Conservation (phyloP, 2,329 filamentous ascomycete species). For the Berkeleyomyces basicola region DNA sequence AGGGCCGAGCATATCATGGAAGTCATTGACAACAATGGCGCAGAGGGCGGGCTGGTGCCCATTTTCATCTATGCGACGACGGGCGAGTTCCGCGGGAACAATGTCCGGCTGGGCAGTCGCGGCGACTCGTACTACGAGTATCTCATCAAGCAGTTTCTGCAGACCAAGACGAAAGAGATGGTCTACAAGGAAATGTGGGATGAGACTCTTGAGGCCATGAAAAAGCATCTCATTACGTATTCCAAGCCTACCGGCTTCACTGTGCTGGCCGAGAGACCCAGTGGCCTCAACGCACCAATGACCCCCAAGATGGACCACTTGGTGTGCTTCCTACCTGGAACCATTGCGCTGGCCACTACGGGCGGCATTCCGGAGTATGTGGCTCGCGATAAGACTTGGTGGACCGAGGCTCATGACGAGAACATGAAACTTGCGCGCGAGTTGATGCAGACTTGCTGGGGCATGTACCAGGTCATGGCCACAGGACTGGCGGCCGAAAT, state of each 20-base stretch:
- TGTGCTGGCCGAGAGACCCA: constrained; percentile 73
- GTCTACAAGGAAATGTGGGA: constrained; percentile 90
- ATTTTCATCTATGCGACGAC: constrained; percentile 74
- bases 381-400: constrained; percentile 53
- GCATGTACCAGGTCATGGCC: constrained; percentile 80
- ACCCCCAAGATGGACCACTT: constrained; percentile 95
- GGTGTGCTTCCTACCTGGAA: constrained; percentile 94
- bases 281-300: constrained; percentile 48
- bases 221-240: constrained; percentile 85
- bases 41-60: constrained; percentile 68
- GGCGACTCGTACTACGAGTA: constrained; percentile 99
- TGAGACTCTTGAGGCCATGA: constrained; percentile 66
- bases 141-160: constrained; percentile 93
- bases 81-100: constrained; percentile 64
- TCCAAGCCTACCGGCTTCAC: constrained; percentile 65
- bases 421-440: constrained; percentile 79
- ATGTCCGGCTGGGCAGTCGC: constrained; percentile 81
- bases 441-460: constrained; percentile 94
- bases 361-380: constrained; percentile 58
- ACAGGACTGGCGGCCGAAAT: constrained; percentile 94
- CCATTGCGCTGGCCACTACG: constrained; percentile 77
- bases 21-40: constrained; percentile 67
- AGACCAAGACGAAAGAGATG: constrained; percentile 72
- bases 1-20: constrained; percentile 83
- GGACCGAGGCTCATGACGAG: constrained; percentile 65